Base-by-base conservation (phyloP, 805 yeast species). In the Lipomyces lipofer region DNA sequence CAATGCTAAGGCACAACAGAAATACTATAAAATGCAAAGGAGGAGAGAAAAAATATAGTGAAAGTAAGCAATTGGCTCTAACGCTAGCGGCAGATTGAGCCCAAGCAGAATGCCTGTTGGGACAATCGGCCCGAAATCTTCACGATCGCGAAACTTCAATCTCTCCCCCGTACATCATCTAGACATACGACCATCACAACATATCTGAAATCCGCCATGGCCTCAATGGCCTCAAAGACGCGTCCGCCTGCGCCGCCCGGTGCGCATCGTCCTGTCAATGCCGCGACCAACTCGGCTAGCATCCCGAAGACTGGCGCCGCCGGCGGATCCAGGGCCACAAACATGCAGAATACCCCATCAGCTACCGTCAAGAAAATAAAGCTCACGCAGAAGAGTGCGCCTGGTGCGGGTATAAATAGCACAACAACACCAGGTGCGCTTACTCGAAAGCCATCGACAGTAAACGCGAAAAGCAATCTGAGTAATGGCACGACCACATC, bases 141-240 rank as follows among this genome's bases (percentile, higher is more conserved):
- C n/a, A n/a, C n/a, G n/a, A n/a, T n/a, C n/a, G n/a, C n/a, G n/a
- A n/a, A n/a, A n/a, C n/a, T n/a, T n/a, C n/a, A n/a, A n/a, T n/a
- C n/a, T n/a, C n/a, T n/a, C n/a, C n/a, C n/a, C n/a, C n/a, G n/a
- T n/a, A n/a, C n/a, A n/a, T n/a, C n/a, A n/a, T n/a, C n/a, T n/a
- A n/a, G n/a, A n/a, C n/a, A n/a, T n/a, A n/a, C n/a, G n/a, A n/a
- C n/a, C n/a, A n/a, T n/a, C n/a, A n/a, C n/a, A n/a, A n/a, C n/a
- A n/a, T n/a, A n/a, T n/a, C n/a, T n/a, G n/a, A n/a, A n/a, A n/a
- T n/a, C n/a, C 35, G 3, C 21, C 25, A 56, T 56, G 60, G 53
- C 56, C 45, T 56, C 60, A 13, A 51, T 44, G 43, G 57, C 56
- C 44, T 53, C 58, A 15, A 56, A 56, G 49, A 53, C 60, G 45